A percentile compares a stretch with the other conserved stretches of the same genome.
Conservation (phyloP, 768 basidiomycete genomes). For the Floccularia luteovirens region DNA sequence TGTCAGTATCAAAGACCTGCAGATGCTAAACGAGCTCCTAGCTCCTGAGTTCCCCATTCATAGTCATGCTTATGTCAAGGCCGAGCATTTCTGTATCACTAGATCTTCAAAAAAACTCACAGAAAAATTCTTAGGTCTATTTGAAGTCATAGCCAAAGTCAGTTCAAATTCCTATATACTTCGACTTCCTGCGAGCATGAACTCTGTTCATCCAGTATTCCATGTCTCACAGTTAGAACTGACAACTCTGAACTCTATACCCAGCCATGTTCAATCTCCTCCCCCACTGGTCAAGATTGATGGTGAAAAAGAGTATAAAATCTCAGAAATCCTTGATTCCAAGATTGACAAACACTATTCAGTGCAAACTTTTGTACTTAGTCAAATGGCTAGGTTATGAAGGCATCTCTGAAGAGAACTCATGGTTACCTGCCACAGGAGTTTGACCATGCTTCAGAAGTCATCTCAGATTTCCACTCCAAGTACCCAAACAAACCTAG, state of each 20-base stretch:
- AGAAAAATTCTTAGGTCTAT: conserved; percentile 13
- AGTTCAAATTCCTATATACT: conserved; percentile 12
- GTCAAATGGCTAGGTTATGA: not conserved
- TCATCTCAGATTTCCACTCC: not conserved
- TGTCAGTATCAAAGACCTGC: not conserved
- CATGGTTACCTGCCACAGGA: conserved; percentile 1
- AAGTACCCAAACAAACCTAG: too few relatives aligned
- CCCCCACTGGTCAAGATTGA: not conserved
- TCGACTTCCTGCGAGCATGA: conserved; percentile 11
- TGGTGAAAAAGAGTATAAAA: not conserved
- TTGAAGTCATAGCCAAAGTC: conserved; percentile 11
- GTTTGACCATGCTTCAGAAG: not conserved
- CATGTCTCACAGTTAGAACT: conserved; percentile 10
- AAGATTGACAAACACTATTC: not conserved
- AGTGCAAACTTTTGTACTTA: not conserved
- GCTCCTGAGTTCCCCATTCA: conserved; percentile 1
- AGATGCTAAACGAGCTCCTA: not conserved
- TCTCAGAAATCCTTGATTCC: conserved; percentile 1
- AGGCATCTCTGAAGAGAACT: not conserved
- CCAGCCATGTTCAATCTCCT: not conserved
- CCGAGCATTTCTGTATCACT: not conserved
- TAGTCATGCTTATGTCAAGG: conserved; percentile 10
- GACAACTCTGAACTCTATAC: not conserved
- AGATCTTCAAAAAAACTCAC: not conserved
- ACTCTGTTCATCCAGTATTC: conserved; percentile 12